Conservation (phyloP, 768 basidiomycete genomes). For the Podaxis carcinomalis region DNA sequence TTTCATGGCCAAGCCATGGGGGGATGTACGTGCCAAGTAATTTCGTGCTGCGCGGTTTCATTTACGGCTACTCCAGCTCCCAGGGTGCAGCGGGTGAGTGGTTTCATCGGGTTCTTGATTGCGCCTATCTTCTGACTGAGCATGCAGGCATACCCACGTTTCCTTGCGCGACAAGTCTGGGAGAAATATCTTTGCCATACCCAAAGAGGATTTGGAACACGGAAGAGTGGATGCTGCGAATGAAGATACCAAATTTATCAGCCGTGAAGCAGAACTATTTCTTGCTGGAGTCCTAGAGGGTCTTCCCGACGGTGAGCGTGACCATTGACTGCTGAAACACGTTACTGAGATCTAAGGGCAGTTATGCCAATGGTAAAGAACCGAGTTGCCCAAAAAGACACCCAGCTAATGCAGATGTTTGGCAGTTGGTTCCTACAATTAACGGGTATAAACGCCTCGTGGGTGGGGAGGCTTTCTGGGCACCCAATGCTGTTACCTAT, state of each 20-base stretch:
- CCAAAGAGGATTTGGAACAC: slow-evolving; percentile 49
- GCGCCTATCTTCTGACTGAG: background rate
- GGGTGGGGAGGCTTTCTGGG: slow-evolving; percentile 93
- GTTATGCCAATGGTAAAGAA: slow-evolving; percentile 79
- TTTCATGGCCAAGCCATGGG: slow-evolving; percentile 99
- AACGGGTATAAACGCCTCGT: slow-evolving; percentile 97
- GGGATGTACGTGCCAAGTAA: slow-evolving; percentile 53
- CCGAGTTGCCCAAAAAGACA: background rate
- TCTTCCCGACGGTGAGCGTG: slow-evolving; percentile 72
- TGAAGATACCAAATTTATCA: slow-evolving; percentile 82
- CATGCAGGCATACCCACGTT: slow-evolving; percentile 81
- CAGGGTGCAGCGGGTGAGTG: slow-evolving; percentile 88
- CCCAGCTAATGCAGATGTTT: background rate
- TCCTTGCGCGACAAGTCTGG: slow-evolving; percentile 70
- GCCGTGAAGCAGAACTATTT: slow-evolving; percentile 84
- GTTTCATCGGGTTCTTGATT: background rate
- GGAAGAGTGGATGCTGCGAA: slow-evolving; percentile 71
- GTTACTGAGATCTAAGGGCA: slow-evolving; percentile 17
- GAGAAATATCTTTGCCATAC: slow-evolving; percentile 75
- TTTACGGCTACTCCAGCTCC: slow-evolving; percentile 52
- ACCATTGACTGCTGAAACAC: background rate
- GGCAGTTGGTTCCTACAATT: slow-evolving; percentile 80
- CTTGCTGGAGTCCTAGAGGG: slow-evolving; percentile 92
- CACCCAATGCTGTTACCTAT: slow-evolving; percentile 88
- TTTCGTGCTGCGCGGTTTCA: background rate